A percentile compares a stretch with the other conserved stretches of the same genome.
Conservation (phyloP, 352 stramenopile genomes). For the Phytophthora citrophthora region DNA sequence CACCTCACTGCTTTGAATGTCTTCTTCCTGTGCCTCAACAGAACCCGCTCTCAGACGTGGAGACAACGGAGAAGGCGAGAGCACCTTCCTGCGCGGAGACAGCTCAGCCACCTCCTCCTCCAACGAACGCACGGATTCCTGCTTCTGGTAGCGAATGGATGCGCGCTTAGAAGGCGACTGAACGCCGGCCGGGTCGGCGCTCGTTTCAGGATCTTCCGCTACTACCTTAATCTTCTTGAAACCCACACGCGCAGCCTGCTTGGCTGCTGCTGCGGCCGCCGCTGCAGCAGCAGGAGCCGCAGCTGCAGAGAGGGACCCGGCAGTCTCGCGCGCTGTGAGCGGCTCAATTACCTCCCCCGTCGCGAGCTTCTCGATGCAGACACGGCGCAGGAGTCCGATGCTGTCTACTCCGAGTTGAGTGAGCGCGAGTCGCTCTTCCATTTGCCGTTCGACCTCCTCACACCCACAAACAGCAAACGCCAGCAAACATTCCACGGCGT, state of each 20-base stretch:
- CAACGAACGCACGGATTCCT: slow-evolving; percentile 62
- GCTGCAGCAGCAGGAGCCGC: slow-evolving; percentile 13
- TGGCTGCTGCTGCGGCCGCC: slow-evolving; percentile 19
- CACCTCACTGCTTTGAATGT: slow-evolving; percentile 9
- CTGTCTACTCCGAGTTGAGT: slow-evolving; percentile 78
- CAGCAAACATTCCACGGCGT: slow-evolving; percentile 80
- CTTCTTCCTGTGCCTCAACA: slow-evolving; percentile 20
- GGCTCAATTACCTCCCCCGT: slow-evolving; percentile 79
- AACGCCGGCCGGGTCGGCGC: slow-evolving; percentile 2
- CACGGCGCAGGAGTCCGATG: slow-evolving; percentile 61
- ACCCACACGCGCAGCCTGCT: slow-evolving; percentile 54
- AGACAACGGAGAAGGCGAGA: slow-evolving; percentile 21
- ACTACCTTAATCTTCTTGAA: slow-evolving; percentile 66
- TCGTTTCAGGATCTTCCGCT: slow-evolving; percentile 21
- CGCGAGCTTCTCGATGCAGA: slow-evolving; percentile 80
- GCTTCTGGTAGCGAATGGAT: slow-evolving; percentile 67
- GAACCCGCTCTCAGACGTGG: slow-evolving; percentile 43
- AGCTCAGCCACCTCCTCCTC: slow-evolving; percentile 66
- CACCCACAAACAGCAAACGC: slow-evolving; percentile 81
- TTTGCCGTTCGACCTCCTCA: slow-evolving; percentile 63
- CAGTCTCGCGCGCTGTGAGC: slow-evolving; percentile 27
- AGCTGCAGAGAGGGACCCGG: slow-evolving; percentile 16
- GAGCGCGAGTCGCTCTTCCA: slow-evolving; percentile 57
- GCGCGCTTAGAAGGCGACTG: slow-evolving; percentile 33
- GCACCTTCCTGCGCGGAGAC: slow-evolving; percentile 34